These are phyloP conservation scores for Myriosclerotinia curreyana DNA, from an alignment of 2,329 filamentous ascomycete species.

Conservation along the genomic window DNA sequence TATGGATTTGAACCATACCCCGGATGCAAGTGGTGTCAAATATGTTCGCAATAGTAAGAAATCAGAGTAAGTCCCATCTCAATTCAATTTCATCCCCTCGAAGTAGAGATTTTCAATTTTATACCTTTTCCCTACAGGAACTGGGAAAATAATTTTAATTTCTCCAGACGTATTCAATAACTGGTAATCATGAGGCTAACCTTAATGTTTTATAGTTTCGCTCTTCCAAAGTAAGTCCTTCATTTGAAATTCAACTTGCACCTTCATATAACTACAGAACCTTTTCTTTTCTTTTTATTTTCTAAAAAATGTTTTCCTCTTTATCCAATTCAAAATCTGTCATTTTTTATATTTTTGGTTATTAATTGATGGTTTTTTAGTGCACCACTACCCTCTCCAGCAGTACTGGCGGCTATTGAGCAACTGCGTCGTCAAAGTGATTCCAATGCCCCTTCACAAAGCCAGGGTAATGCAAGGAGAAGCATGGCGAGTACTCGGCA, in stretches of 20 bases:
- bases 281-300: background rate
- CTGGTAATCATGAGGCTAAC: too few relatives aligned
- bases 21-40: conserved; percentile 1
- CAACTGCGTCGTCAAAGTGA: background rate
- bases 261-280: background rate
- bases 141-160: background rate
- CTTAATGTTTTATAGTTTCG: too few relatives aligned
- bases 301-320: background rate
- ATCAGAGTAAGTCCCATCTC: background rate
- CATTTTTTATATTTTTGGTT: background rate
- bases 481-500: background rate
- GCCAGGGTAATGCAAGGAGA: background rate
- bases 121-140: background rate
- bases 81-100: background rate
- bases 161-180: too few relatives aligned
- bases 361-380: background rate
- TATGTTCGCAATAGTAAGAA: conserved; percentile 7
- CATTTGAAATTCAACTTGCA: too few relatives aligned
- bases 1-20: background rate
- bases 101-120: background rate
- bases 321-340: background rate
- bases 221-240: too few relatives aligned
- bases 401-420: background rate
- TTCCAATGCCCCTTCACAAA: too few relatives aligned
- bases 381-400: background rate